Conservation (phyloP, 768 basidiomycete species). For the Austroboletus eburneus region DNA sequence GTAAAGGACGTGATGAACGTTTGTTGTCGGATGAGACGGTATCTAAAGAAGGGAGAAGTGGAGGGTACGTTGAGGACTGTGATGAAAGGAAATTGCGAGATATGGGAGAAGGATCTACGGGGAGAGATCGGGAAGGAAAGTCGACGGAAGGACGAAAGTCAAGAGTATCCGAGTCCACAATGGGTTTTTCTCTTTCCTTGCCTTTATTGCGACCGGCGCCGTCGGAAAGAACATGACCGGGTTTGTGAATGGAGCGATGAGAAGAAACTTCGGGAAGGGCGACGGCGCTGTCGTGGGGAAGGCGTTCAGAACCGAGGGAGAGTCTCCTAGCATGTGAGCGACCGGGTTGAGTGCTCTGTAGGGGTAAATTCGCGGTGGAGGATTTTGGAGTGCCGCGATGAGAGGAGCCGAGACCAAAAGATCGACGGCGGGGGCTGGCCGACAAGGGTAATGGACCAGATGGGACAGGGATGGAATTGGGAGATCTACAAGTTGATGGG, state of each 20-base stretch:
- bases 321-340: slow-evolving; percentile 26
- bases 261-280: slow-evolving; percentile 28
- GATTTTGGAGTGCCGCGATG: slow-evolving; percentile 29
- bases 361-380: slow-evolving; percentile 25
- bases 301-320: slow-evolving; percentile 28
- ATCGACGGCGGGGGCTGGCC: slow-evolving; percentile 32
- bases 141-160: slow-evolving; percentile 12
- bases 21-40: slow-evolving; percentile 23
- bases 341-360: slow-evolving; percentile 9
- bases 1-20: slow-evolving; percentile 24
- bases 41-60: slow-evolving; percentile 20
- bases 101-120: slow-evolving; percentile 13
- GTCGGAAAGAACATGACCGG: slow-evolving; percentile 6
- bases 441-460: slow-evolving; percentile 30
- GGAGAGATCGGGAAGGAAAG: slow-evolving; percentile 21
- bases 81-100: slow-evolving; percentile 13
- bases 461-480: slow-evolving; percentile 25
- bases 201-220: slow-evolving; percentile 21
- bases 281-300: slow-evolving; percentile 32
- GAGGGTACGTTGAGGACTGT: slow-evolving; percentile 6
- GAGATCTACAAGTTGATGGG: slow-evolving; percentile 14
- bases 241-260: slow-evolving; percentile 11
- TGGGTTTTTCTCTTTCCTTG: slow-evolving; percentile 20
- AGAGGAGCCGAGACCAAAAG: slow-evolving; percentile 27
- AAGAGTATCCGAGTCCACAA: slow-evolving; percentile 3